A percentile compares a stretch with the other conserved stretches of the same genome.
These are phyloP conservation scores for Hylodesmum podocarpum DNA, from an alignment of 306 rosid genomes.

Conservation along the genomic window DNA sequence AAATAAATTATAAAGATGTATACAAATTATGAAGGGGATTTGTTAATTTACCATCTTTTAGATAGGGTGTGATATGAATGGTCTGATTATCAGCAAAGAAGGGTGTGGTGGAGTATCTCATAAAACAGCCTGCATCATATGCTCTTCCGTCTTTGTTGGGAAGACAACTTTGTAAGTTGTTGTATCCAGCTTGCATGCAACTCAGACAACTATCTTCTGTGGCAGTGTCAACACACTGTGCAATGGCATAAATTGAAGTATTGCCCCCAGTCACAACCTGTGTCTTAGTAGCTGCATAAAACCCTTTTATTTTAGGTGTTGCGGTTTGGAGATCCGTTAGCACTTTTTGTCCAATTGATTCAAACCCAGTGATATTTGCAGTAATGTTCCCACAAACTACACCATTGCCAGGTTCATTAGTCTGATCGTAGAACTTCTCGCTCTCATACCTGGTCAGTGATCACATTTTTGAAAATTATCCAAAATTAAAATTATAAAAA, in stretches of 20 bases:
- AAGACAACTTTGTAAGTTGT: slow-evolving; percentile 40
- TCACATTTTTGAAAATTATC: not conserved
- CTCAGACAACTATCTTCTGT: slow-evolving; percentile 28
- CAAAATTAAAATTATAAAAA: slow-evolving; percentile 1
- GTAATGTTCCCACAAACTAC: slow-evolving; percentile 26
- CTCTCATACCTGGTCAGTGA: slow-evolving; percentile 27
- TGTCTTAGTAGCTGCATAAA: slow-evolving; percentile 22
- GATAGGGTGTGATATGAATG: slow-evolving; percentile 33
- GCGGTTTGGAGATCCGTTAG: slow-evolving; percentile 29
- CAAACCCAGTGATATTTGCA: not conserved
- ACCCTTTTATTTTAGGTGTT: slow-evolving; percentile 41
- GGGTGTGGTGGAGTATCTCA: slow-evolving; percentile 50
- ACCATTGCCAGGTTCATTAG: not conserved
- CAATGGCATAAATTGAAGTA: slow-evolving; percentile 50
- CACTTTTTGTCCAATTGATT: slow-evolving; percentile 3
- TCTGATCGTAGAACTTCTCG: slow-evolving; percentile 19
- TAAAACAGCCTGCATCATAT: slow-evolving; percentile 62
- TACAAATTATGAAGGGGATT: not conserved
- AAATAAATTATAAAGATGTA: no score
- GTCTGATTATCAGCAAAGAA: slow-evolving; percentile 57
- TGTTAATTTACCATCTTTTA: slow-evolving; percentile 35
- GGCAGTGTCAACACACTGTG: slow-evolving; percentile 58
- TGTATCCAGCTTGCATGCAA: slow-evolving; percentile 47
- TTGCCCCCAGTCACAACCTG: not conserved
- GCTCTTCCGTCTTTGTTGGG: slow-evolving; percentile 47